Conservation (phyloP, 192 early-diverging fungal genomes). For the Rhizophagus sp. region DNA sequence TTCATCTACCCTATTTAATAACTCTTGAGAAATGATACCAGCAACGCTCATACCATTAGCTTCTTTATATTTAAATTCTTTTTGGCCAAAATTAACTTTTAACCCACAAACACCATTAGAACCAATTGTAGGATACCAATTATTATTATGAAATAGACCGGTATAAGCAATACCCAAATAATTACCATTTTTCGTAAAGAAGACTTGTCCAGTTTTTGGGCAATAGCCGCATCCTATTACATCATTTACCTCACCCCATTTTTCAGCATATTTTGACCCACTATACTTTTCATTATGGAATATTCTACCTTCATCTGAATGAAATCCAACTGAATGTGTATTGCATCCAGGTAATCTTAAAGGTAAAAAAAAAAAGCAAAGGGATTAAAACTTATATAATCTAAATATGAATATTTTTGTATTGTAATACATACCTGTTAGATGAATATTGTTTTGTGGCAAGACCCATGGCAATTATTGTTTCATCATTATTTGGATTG, state of each 20-base stretch:
- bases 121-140: conserved; percentile 46
- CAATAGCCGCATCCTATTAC: conserved; percentile 54
- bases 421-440: too few relatives aligned
- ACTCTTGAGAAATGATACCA: too few relatives aligned
- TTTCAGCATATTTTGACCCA: conserved; percentile 36
- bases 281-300: conserved; percentile 33
- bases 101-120: conserved; percentile 49
- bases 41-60: not conserved
- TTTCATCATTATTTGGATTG: conserved; percentile 29
- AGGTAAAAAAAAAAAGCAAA: too few relatives aligned
- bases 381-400: too few relatives aligned
- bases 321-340: conserved; percentile 49
- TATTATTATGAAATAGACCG: conserved; percentile 35
- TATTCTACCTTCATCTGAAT: conserved; percentile 37
- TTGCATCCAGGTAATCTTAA: conserved; percentile 44
- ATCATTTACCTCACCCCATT: conserved; percentile 43
- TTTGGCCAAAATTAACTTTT: conserved; percentile 14
- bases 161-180: conserved; percentile 35
- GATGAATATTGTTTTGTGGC: too few relatives aligned
- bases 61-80: conserved; percentile 13
- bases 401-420: too few relatives aligned
- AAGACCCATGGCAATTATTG: too few relatives aligned
- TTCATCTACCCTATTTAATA: too few relatives aligned
- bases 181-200: too few relatives aligned
- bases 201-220: conserved; percentile 36